phyloP scores from a whole-genome alignment of 345 rosid genomes.

The Camelina laxa region DNA sequence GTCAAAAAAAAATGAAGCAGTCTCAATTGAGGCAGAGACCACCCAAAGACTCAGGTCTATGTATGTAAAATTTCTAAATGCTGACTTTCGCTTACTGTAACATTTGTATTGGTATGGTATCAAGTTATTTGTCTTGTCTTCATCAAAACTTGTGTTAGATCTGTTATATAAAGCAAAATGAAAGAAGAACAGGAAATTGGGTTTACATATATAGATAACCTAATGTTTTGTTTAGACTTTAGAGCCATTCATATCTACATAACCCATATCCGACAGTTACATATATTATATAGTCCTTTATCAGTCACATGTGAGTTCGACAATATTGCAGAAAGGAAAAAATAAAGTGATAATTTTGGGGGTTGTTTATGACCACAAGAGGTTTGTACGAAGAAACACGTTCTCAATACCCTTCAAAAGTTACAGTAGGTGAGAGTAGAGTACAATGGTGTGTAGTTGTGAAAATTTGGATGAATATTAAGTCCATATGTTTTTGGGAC shows the following conservation, averaged over 20 bases:
- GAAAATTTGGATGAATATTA: background rate
- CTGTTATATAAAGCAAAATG: background rate
- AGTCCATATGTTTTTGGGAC: background rate
- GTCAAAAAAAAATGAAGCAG: constrained; percentile 2
- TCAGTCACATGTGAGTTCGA: background rate
- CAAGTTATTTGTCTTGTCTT: constrained; percentile 27
- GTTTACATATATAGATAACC: background rate
- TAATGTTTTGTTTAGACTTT: background rate
- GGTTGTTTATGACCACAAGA: background rate
- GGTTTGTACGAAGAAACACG: background rate
- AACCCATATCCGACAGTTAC: background rate
- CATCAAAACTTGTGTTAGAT: constrained; percentile 7
- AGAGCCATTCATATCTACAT: background rate
- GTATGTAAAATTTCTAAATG: constrained; percentile 29
- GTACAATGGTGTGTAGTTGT: background rate
- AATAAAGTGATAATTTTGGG: background rate
- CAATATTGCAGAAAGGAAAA: background rate
- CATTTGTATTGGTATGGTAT: constrained; percentile 36
- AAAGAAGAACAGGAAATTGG: background rate
- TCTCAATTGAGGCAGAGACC: constrained; percentile 28
- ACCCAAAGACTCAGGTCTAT: constrained; percentile 11
- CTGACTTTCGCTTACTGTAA: constrained; percentile 20
- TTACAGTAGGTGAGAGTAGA: background rate
- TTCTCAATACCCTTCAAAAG: constrained; percentile 1
- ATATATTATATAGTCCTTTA: background rate